Evolutionary conservation across 108 stramenopile genomes (phyloP), one percentile per base, ranked within the genome.

Genomic region (Hondaea fermentalgiana): DNA sequence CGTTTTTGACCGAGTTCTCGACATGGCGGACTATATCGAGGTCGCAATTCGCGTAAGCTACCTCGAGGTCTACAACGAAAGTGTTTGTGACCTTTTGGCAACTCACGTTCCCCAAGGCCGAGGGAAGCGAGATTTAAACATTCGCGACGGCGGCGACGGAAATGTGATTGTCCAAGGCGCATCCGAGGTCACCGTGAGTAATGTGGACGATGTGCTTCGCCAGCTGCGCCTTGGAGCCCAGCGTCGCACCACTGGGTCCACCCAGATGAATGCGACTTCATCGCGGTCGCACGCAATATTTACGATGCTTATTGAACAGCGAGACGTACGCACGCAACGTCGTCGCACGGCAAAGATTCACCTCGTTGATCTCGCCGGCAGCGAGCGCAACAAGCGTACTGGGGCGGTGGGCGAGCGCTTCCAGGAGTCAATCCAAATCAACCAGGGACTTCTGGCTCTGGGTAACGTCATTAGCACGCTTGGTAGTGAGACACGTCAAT

Each of bases 61-160:
- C 51, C 6, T 91, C 16, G 92, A 92, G 58, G 72, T 92, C n/a
- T 92, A 92, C 90, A 91, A 89, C 4, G 92, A 92, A 44, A 87
- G 45, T 4, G 87, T 90, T 19, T 28, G 49, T 25, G 92, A 92
- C 64, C 89, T 92, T n/a, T 47, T 92, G 4, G 29, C 72, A 23
- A 45, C 72, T 14, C 43, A 12, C 4, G 16, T 21, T 44, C 43
- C 43, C 0, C 35, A 35, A 35, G 57, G 10, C 16, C n/a, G 51
- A 12, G 87, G 89, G n/a, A 89, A 90, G 45, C 19, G 8, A n/a
- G 25, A 28, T 69, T 0, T 64, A 6, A 35, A 89, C 29, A 64
- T 60, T 25, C 28, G 88, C 14, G 60, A 88, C 19, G 64, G 43
- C 57, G 43, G 87, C 5, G 29, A 29, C 21, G 43, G 69, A 5